A percentile compares a stretch with the other conserved stretches of the same genome.
These are phyloP conservation scores for Vickermania ingenoplastis DNA, from an alignment of 208 protist species.

Conservation along the genomic window DNA sequence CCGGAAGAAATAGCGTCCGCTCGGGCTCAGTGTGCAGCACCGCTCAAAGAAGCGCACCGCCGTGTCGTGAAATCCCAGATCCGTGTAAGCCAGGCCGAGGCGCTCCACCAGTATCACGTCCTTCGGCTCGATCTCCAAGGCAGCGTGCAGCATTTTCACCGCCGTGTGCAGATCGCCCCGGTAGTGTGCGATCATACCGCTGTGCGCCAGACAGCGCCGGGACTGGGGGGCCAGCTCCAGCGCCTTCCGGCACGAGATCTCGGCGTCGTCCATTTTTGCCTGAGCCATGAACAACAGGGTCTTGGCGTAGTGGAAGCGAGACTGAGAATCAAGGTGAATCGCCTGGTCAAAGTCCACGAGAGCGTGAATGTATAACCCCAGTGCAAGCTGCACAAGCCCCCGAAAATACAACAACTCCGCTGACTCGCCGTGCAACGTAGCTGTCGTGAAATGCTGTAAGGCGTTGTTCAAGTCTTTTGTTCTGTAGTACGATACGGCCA, in stretches of 20 bases:
- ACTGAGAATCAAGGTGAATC: conserved; percentile 27
- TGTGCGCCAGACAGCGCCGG: conserved; percentile 34
- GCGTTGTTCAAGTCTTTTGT: conserved; percentile 37
- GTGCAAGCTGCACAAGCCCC: conserved; percentile 48
- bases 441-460: conserved; percentile 57
- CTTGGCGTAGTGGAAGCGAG: conserved; percentile 43
- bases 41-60: conserved; percentile 65
- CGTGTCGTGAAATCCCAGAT: conserved; percentile 60
- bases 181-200: conserved; percentile 39
- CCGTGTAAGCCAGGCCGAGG: conserved; percentile 62
- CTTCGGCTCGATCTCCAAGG: conserved; percentile 19
- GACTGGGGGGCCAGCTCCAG: conserved; percentile 26
- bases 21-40: conserved; percentile 27
- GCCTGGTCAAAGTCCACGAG: conserved; percentile 50
- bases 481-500: conserved; percentile 56
- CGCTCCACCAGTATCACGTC: conserved; percentile 50
- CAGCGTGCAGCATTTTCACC: conserved; percentile 34
- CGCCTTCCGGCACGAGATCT: conserved; percentile 21
- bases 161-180: conserved; percentile 28
- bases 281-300: conserved; percentile 33
- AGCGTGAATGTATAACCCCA: conserved; percentile 39
- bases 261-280: conserved; percentile 18
- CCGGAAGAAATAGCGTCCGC: conserved; percentile 33
- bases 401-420: conserved; percentile 62
- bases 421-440: conserved; percentile 26